Evolutionary conservation across 2,329 filamentous ascomycete genomes (phyloP), one percentile per base, ranked within the genome.

Genomic region (Alternaria burnsii): DNA sequence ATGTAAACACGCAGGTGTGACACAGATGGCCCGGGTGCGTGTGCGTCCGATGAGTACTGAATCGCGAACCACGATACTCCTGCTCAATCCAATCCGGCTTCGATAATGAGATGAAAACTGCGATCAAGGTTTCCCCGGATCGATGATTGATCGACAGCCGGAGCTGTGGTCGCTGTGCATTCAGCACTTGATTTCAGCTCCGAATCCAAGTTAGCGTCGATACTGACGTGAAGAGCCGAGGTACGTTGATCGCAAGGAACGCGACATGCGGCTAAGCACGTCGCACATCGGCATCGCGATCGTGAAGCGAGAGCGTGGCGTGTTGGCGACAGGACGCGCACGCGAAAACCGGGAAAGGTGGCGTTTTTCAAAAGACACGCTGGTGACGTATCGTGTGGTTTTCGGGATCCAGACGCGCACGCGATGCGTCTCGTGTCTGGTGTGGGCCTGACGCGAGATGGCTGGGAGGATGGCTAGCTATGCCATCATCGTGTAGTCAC

Each of bases 341-440:
- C 55, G 57, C 47, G 24, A 11, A 32, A 36, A 58, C 12, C 48
- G 24, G 26, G 48, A 16, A 59, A 51, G 20, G 34, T 52, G 63
- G 55, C 48, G 55, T 46, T 18, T 40, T 24, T 10, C 3, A 22
- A 42, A 42, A 41, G 44, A 54, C 52, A 55, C 58, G 38, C 24
- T 22, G 16, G 57, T 64, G 61, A 64, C 58, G 63, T 59, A 58
- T 24, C 55, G 42, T 44, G 43, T 55, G 24, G 18, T 14, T 52
- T 52, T 41, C 36, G 52, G 36, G 28, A 44, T 44, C 24, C 48
- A n/a, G 38, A 48, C 53, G 53, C 48, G 55, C 42, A 53, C 55
- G 55, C 42, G 55, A 34, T 46, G 41, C n/a, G 34, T 50, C 38
- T 50, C 44, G 52, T 38, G 44, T 46, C 42, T 16, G 34, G 28